Percentiles rank a stretch among this genome's conserved stretches.
These are phyloP conservation scores for Syzygium jambos DNA, from an alignment of 345 rosid genomes.

Conservation along the genomic window DNA sequence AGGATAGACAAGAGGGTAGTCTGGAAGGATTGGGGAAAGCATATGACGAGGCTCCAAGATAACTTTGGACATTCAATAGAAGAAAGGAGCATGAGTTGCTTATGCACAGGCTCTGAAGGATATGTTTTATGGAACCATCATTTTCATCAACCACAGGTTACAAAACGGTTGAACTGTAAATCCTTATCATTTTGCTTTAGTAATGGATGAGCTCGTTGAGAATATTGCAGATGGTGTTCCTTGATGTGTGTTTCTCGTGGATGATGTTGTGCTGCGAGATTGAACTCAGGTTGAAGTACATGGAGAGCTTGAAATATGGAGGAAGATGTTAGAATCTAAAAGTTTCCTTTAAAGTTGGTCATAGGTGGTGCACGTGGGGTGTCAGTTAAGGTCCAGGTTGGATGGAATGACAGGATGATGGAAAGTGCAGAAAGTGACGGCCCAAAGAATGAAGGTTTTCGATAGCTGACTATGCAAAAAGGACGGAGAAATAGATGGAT, in stretches of 20 bases:
- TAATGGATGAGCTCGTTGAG: not conserved
- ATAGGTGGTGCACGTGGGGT: not conserved
- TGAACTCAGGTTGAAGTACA: not conserved
- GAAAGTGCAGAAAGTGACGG: not conserved
- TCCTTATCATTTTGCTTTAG: not conserved
- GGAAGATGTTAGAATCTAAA: not conserved
- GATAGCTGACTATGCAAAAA: not conserved
- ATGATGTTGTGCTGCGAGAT: not conserved
- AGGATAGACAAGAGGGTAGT: not conserved
- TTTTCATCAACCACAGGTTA: not conserved
- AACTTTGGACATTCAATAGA: not conserved
- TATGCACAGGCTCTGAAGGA: not conserved
- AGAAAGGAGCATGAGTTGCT: not conserved
- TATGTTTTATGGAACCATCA: not conserved
- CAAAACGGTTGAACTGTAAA: not conserved
- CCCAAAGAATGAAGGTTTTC: not conserved
- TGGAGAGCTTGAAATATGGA: not conserved
- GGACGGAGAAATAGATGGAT: not conserved
- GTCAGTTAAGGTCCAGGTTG: not conserved
- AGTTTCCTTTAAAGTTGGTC: not conserved
- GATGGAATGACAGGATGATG: not conserved
- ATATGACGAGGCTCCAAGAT: not conserved
- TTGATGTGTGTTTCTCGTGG: not conserved
- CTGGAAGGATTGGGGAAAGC: not conserved
- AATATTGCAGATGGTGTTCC: not conserved